Percentiles rank a stretch among this genome's conserved stretches.
Conservation (phyloP, 352 stramenopile genomes). For the Lagenidium giganteum region DNA sequence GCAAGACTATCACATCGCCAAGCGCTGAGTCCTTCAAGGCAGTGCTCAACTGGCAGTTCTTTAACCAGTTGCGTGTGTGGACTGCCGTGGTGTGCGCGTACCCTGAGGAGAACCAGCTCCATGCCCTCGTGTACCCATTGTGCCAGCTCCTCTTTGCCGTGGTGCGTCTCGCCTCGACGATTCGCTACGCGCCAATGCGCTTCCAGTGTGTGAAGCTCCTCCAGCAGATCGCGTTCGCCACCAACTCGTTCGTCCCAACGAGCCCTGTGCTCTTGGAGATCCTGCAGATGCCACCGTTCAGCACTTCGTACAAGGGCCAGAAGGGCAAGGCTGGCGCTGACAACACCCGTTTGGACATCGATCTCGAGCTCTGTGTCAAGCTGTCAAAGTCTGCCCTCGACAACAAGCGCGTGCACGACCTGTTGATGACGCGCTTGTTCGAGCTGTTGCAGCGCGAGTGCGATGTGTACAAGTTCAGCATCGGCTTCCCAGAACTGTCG, state of each 20-base stretch:
- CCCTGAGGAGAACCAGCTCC: conserved; percentile 78
- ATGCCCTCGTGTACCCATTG: conserved; percentile 94
- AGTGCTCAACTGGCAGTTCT: conserved; percentile 97
- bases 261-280: conserved; percentile 92
- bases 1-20: conserved; percentile 94
- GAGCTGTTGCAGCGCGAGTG: conserved; percentile 93
- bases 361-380: conserved; percentile 87
- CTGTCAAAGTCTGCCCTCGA: conserved; percentile 88
- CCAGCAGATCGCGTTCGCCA: conserved; percentile 94
- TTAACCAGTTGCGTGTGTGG: conserved; percentile 97
- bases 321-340: conserved; percentile 30
- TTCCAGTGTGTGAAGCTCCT: conserved; percentile 96
- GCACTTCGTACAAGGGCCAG: conserved; percentile 69
- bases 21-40: conserved; percentile 83
- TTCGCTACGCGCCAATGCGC: conserved; percentile 88
- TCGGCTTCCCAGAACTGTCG: conserved; percentile 94
- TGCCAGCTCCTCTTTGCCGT: conserved; percentile 85
- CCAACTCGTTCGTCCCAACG: conserved; percentile 95
- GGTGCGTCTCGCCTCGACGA: conserved; percentile 70
- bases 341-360: conserved; percentile 36
- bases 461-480: conserved; percentile 94
- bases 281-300: conserved; percentile 89
- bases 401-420: conserved; percentile 84
- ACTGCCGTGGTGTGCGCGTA: conserved; percentile 93
- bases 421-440: conserved; percentile 90